A percentile compares a stretch with the other conserved stretches of the same genome.
Evolutionary conservation across 1,284 basidiomycete genomes (phyloP).

Genomic region (Tilletia setariae): DNA sequence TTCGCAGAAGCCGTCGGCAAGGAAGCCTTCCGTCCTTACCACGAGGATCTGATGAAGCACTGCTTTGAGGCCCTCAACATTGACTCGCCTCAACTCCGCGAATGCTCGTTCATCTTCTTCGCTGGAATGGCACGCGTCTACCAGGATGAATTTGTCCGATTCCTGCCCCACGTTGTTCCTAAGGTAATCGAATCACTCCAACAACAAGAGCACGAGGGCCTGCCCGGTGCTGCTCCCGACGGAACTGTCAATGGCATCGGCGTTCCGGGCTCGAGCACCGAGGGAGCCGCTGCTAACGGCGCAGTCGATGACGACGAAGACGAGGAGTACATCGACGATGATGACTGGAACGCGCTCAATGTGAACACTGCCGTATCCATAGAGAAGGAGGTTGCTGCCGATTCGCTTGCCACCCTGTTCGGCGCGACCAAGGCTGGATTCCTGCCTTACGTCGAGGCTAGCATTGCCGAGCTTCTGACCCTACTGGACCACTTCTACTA

Average conservation of each 20-base stretch:
- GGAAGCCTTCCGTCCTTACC: constrained; percentile 91
- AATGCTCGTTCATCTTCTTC: constrained; percentile 98
- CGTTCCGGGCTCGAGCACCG: constrained; percentile 64
- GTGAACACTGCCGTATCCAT: constrained; percentile 96
- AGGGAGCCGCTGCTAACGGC: constrained; percentile 63
- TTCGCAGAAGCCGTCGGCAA: constrained; percentile 95
- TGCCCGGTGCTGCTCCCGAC: constrained; percentile 50
- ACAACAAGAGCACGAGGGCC: constrained; percentile 63
- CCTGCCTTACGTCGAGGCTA: constrained; percentile 72
- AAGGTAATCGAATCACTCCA: constrained; percentile 78
- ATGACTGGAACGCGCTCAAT: constrained; percentile 66
- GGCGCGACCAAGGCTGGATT: constrained; percentile 76
- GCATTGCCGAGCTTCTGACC: constrained; percentile 75
- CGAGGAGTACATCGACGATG: constrained; percentile 64
- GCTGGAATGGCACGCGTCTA: constrained; percentile 96
- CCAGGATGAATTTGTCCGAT: constrained; percentile 85
- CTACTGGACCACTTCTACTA: constrained; percentile 93
- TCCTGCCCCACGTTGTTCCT: constrained; percentile 81
- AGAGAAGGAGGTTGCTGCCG: constrained; percentile 98
- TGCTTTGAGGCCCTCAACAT: constrained; percentile 87
- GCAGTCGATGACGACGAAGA: constrained; percentile 63
- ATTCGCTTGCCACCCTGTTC: constrained; percentile 91
- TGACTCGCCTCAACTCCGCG: constrained; percentile 78
- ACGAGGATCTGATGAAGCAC: constrained; percentile 90
- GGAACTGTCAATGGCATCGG: constrained; percentile 60